Conservation (phyloP, 2,329 filamentous ascomycete genomes). For the Ampelomyces quisqualis region DNA sequence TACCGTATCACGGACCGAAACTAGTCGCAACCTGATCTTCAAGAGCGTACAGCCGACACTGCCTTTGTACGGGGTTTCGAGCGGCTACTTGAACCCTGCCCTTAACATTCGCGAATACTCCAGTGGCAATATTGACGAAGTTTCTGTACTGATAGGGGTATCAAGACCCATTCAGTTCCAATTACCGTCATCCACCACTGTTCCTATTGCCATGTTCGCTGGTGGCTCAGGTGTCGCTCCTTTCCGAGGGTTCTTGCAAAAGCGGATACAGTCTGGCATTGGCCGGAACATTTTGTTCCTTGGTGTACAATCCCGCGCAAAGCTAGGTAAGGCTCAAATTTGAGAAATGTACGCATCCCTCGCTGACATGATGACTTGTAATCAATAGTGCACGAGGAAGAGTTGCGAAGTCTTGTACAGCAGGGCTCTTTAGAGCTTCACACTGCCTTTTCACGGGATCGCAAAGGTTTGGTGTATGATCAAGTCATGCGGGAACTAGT, state of each 20-base stretch:
- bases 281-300: slow-evolving; percentile 54
- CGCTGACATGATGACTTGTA: too few species aligned
- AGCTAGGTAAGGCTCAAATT: too few species aligned
- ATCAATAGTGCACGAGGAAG: slow-evolving; percentile 54
- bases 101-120: slow-evolving; percentile 33
- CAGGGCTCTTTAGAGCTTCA: slow-evolving; percentile 55
- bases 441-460: slow-evolving; percentile 55
- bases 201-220: slow-evolving; percentile 56
- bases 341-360: too few species aligned
- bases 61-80: slow-evolving; percentile 51
- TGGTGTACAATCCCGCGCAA: slow-evolving; percentile 56
- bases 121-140: slow-evolving; percentile 42
- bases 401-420: slow-evolving; percentile 51
- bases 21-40: slow-evolving; percentile 15
- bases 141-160: slow-evolving; percentile 54
- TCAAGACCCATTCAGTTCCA: slow-evolving; percentile 56
- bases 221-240: slow-evolving; percentile 57
- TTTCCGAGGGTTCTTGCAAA: slow-evolving; percentile 58
- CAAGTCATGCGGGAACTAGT: slow-evolving; percentile 46
- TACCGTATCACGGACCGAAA: slow-evolving; percentile 53
- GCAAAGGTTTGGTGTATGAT: slow-evolving; percentile 51
- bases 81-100: slow-evolving; percentile 54
- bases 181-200: slow-evolving; percentile 52
- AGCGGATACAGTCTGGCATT: slow-evolving; percentile 46
- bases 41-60: slow-evolving; percentile 47